Evolutionary conservation across 2,329 filamentous ascomycete species (phyloP).

Genomic region (Cercospora sp.): DNA sequence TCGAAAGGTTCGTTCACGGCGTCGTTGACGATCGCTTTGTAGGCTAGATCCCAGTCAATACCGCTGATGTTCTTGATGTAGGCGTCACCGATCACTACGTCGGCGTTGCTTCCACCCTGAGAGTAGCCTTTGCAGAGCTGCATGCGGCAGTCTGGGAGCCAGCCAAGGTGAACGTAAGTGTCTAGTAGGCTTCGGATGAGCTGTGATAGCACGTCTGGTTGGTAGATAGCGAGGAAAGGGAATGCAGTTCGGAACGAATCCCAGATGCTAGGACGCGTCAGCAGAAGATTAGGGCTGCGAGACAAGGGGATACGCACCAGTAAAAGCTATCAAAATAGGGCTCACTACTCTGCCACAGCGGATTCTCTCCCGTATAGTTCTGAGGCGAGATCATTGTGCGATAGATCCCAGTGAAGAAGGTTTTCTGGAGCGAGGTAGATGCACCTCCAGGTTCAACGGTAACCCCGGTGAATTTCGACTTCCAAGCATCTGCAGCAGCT

Average conservation of each 20-base stretch:
- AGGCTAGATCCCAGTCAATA: constrained; percentile 67
- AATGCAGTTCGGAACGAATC: constrained; percentile 63
- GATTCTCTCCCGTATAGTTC: constrained; percentile 70
- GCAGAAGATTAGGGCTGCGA: not conserved
- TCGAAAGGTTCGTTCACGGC: constrained; percentile 68
- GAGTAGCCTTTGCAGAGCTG: constrained; percentile 67
- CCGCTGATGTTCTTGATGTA: constrained; percentile 62
- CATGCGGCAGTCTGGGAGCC: constrained; percentile 71
- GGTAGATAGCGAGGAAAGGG: constrained; percentile 62
- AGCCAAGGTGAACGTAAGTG: constrained; percentile 67
- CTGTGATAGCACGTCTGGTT: constrained; percentile 63
- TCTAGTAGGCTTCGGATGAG: constrained; percentile 67
- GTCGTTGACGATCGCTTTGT: constrained; percentile 69
- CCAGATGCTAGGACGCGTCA: constrained; percentile 51
- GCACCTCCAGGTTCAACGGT: constrained; percentile 43
- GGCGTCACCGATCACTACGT: constrained; percentile 66
- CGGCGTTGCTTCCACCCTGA: constrained; percentile 46
- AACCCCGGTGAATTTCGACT: constrained; percentile 41
- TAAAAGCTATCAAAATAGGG: constrained; percentile 72
- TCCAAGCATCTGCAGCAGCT: constrained; percentile 43
- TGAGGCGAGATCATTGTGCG: constrained; percentile 69
- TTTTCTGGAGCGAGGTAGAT: constrained; percentile 53
- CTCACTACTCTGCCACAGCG: constrained; percentile 61
- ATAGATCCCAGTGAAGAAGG: constrained; percentile 64
- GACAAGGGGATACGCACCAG: constrained; percentile 42